phyloP scores from a whole-genome alignment of 176 grass and related monocot species.

The Hyparrhenia diplandra region DNA sequence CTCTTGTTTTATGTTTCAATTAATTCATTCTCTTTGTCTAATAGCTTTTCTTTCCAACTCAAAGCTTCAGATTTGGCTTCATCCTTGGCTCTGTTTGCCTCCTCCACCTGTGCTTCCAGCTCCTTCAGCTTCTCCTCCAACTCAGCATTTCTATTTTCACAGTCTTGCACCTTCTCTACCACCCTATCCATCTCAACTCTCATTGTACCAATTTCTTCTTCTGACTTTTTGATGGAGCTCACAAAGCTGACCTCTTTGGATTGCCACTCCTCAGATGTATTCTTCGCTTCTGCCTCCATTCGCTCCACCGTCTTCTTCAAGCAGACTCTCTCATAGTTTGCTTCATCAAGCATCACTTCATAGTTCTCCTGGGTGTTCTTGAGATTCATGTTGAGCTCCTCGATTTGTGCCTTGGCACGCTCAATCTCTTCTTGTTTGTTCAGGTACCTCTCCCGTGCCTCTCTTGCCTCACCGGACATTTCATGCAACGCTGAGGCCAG shows the following conservation, averaged over 20 bases:
- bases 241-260: constrained; percentile 45
- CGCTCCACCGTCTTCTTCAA: constrained; percentile 56
- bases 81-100: constrained; percentile 36
- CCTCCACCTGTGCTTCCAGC: constrained; percentile 43
- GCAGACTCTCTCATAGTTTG: constrained; percentile 63
- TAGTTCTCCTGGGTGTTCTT: constrained; percentile 59
- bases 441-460: constrained; percentile 46
- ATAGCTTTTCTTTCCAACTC: constrained; percentile 45
- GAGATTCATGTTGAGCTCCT: constrained; percentile 50
- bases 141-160: constrained; percentile 40
- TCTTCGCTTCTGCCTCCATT: constrained; percentile 50
- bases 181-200: constrained; percentile 37
- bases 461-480: constrained; percentile 62
- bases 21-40: constrained; percentile 51
- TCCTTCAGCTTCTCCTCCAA: constrained; percentile 43
- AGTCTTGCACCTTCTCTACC: constrained; percentile 23
- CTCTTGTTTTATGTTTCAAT: constrained; percentile 35
- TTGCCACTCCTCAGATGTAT: constrained; percentile 40
- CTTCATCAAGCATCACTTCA: constrained; percentile 65
- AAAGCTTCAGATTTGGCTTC: constrained; percentile 51
- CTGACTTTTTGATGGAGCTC: constrained; percentile 45
- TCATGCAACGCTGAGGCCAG: constrained; percentile 70
- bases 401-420: constrained; percentile 42
- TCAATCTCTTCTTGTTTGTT: constrained; percentile 59
- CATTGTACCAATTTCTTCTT: constrained; percentile 45